Evolutionary conservation across 1,139 yeast genomes (phyloP).

Genomic region (Protomyces arabidopsidicola): DNA sequence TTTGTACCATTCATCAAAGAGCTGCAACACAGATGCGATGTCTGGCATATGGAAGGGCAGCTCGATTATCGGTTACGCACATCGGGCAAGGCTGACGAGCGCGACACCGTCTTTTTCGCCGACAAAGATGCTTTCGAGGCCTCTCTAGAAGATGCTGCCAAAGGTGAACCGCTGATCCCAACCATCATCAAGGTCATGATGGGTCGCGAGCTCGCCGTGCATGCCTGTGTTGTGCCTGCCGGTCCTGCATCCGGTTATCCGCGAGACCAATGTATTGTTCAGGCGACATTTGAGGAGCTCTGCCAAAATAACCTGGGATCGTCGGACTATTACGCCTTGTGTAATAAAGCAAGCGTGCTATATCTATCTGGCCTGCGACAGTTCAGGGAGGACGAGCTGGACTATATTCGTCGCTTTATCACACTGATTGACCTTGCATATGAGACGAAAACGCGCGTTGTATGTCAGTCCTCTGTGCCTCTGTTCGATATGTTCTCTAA

Average conservation of each 20-base stretch:
- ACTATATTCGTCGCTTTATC: constrained; percentile 80
- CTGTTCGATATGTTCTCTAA: constrained; percentile 63
- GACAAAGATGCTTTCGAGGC: constrained; percentile 58
- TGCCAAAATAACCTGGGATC: constrained; percentile 88
- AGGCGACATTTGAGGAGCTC: constrained; percentile 61
- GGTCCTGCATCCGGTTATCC: constrained; percentile 48
- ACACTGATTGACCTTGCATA: constrained; percentile 93
- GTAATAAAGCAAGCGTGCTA: constrained; percentile 66
- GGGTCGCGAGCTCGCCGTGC: constrained; percentile 73
- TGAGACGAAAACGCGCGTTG: constrained; percentile 78
- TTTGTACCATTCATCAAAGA: constrained; percentile 87
- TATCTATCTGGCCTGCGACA: constrained; percentile 88
- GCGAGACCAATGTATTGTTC: constrained; percentile 70
- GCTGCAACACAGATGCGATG: constrained; percentile 67
- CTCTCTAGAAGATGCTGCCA: constrained; percentile 67
- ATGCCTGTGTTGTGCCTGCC: constrained; percentile 66
- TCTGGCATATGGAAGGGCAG: constrained; percentile 77
- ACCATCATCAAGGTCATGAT: constrained; percentile 42
- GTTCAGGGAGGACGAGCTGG: constrained; percentile 70
- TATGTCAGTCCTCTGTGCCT: constrained; percentile 82
- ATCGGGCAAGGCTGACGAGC: constrained; percentile 67
- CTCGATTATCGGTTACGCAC: constrained; percentile 70
- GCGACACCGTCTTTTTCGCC: constrained; percentile 75
- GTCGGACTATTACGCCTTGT: constrained; percentile 84
- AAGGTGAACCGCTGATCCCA: constrained; percentile 55